phyloP scores from a whole-genome alignment of 148 eudicot genomes.

The Limonium bicolor region DNA sequence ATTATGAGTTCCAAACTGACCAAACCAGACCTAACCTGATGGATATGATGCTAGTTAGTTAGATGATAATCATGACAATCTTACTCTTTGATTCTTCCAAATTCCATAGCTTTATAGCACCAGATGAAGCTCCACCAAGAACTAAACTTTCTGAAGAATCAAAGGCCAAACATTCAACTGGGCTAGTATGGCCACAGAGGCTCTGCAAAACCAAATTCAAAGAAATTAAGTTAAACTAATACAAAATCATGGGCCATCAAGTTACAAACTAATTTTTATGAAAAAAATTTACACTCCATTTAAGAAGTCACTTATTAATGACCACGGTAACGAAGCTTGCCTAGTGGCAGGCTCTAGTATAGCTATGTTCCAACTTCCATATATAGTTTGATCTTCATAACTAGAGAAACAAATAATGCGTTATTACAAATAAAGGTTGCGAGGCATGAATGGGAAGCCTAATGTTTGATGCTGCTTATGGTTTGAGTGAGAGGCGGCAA shows the following conservation, averaged over 20 bases:
- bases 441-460: too few species aligned
- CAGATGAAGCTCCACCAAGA: conserved; percentile 87
- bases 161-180: conserved; percentile 76
- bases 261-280: not conserved
- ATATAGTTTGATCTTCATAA: not conserved
- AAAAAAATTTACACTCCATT: not conserved
- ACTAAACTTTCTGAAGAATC: conserved; percentile 62
- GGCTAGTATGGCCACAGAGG: conserved; percentile 80
- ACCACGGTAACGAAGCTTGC: not conserved
- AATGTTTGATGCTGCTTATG: too few species aligned
- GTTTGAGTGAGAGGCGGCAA: too few species aligned
- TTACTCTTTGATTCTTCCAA: conserved; percentile 74
- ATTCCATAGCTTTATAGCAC: conserved; percentile 88
- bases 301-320: not conserved
- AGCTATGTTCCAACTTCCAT: not conserved
- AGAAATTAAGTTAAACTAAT: not conserved
- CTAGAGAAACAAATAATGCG: too few species aligned
- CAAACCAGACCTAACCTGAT: too few species aligned
- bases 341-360: not conserved
- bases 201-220: conserved; percentile 34
- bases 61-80: conserved; percentile 14
- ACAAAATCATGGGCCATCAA: conserved; percentile 3
- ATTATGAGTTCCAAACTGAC: too few species aligned
- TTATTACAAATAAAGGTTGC: too few species aligned
- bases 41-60: too few species aligned